Percentiles rank a stretch among this genome's conserved stretches.
Conservation (phyloP, 768 basidiomycete species). For the Neoboletus brunneissimus region DNA sequence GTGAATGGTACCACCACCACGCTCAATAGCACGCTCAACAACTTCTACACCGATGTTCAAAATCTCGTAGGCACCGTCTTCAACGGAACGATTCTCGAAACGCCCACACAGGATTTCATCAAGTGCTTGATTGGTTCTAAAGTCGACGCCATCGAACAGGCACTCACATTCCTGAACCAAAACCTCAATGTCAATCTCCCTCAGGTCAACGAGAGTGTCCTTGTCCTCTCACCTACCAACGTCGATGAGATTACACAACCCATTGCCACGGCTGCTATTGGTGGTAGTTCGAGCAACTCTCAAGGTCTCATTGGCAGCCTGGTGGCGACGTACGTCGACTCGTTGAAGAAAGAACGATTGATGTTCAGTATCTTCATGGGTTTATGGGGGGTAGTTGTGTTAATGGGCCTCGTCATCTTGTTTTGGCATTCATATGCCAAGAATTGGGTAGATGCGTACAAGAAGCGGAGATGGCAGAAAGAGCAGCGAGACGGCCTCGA, state of each 20-base stretch:
- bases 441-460: constrained; percentile 44
- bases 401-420: constrained; percentile 71
- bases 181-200: constrained; percentile 83
- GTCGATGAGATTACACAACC: constrained; percentile 77
- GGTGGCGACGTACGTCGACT: constrained; percentile 66
- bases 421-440: constrained; percentile 70
- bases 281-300: constrained; percentile 48
- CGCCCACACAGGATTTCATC: constrained; percentile 82
- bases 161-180: constrained; percentile 87
- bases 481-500: constrained; percentile 52
- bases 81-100: constrained; percentile 77
- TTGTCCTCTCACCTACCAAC: constrained; percentile 69
- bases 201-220: constrained; percentile 66
- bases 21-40: constrained; percentile 81
- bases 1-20: constrained; percentile 86
- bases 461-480: constrained; percentile 47
- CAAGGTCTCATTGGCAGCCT: constrained; percentile 70
- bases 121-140: constrained; percentile 91
- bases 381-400: constrained; percentile 78
- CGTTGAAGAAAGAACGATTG: constrained; percentile 75
- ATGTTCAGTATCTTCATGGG: constrained; percentile 83
- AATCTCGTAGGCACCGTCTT: constrained; percentile 74
- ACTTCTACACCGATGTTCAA: constrained; percentile 86
- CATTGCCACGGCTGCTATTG: constrained; percentile 80
- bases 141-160: constrained; percentile 80